Percentiles rank a stretch among this genome's conserved stretches.
phyloP scores from a whole-genome alignment of 345 rosid genomes.

The Angophora floribunda region DNA sequence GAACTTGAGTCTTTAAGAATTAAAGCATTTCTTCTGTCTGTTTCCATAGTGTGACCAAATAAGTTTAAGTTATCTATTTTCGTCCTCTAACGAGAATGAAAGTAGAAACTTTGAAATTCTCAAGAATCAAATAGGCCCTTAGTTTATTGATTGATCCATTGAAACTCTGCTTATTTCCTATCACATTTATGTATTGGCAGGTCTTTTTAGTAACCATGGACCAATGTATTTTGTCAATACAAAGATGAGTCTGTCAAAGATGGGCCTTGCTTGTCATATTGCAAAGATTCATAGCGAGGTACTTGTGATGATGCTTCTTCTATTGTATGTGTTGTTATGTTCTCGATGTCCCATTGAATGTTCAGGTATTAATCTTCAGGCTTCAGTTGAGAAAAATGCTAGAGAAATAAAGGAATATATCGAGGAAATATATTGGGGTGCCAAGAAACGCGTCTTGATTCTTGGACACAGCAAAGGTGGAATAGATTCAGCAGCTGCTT shows the following conservation, averaged over 20 bases:
- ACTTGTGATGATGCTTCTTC: not conserved
- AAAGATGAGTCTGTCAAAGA: constrained; percentile 77
- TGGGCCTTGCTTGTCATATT: constrained; percentile 90
- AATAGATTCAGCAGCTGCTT: constrained; percentile 91
- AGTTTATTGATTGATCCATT: not conserved
- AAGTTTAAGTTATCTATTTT: not conserved
- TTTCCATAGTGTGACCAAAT: not conserved
- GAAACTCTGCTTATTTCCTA: not conserved
- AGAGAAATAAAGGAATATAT: constrained; percentile 87
- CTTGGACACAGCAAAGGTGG: constrained; percentile 99
- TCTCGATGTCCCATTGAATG: constrained; percentile 9
- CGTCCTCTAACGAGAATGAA: not conserved
- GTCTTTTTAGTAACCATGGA: constrained; percentile 98
- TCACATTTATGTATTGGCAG: constrained; percentile 23
- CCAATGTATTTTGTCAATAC: constrained; percentile 88
- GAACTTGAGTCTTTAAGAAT: not conserved
- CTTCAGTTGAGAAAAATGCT: constrained; percentile 97
- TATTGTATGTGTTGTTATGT: not conserved
- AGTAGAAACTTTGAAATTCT: not conserved
- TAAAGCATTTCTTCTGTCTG: not conserved
- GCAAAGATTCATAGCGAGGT: constrained; percentile 99
- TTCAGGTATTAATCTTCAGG: constrained; percentile 31
- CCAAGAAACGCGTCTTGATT: constrained; percentile 79
- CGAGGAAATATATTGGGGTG: constrained; percentile 96
- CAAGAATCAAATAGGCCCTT: not conserved